Evolutionary conservation across 2,329 filamentous ascomycete genomes (phyloP).

Genomic region (Laburnicola sp.): DNA sequence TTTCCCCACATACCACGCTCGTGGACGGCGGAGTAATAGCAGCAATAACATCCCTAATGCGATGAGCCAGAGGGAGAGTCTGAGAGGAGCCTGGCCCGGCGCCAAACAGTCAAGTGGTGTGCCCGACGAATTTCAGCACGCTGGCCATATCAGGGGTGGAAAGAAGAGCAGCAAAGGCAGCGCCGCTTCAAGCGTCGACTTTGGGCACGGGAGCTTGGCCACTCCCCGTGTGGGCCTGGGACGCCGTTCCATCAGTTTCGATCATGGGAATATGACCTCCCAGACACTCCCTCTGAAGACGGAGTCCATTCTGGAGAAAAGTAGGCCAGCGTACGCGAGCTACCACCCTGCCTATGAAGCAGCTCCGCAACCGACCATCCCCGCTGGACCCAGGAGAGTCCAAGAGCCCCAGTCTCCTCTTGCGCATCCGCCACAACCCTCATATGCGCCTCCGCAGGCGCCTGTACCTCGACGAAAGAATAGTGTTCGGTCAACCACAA

Average conservation of each 20-base stretch:
- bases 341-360: conserved; percentile 70
- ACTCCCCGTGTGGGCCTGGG: conserved; percentile 60
- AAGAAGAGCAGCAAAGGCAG: conserved; percentile 73
- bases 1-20: conserved; percentile 47
- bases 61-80: conserved; percentile 35
- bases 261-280: conserved; percentile 51
- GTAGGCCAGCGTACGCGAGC: conserved; percentile 48
- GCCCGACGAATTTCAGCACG: conserved; percentile 33
- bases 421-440: conserved; percentile 44
- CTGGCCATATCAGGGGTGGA: conserved; percentile 45
- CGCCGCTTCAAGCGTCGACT: conserved; percentile 67
- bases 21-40: conserved; percentile 76
- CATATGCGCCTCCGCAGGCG: conserved; percentile 45
- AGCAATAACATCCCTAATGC: conserved; percentile 65
- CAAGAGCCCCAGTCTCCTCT: conserved; percentile 48
- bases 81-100: conserved; percentile 37
- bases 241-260: conserved; percentile 73
- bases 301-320: conserved; percentile 50
- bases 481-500: conserved; percentile 62
- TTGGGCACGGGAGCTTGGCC: conserved; percentile 62
- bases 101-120: conserved; percentile 27
- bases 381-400: conserved; percentile 70
- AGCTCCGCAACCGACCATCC: conserved; percentile 83
- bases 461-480: conserved; percentile 57
- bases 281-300: conserved; percentile 38